Evolutionary conservation across 805 yeast genomes (phyloP), one percentile per base, ranked within the genome.

Genomic region (Nakazawaea ernobii): DNA sequence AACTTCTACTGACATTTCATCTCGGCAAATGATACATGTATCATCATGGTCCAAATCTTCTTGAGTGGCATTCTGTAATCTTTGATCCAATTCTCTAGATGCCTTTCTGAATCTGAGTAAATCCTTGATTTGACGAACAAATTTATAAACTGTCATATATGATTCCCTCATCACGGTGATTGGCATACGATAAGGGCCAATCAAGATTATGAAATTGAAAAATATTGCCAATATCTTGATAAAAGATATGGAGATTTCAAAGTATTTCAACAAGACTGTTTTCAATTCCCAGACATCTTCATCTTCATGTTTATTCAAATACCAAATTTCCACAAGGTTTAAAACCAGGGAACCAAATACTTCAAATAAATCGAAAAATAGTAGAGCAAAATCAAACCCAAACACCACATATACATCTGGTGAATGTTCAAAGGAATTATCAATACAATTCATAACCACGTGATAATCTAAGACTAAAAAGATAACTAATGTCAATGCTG

Each of bases 21-120:
- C 98, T 56, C 96, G 80, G 66, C 99, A 92, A 36, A 92, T 85
- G 52, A 89, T 89, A 66, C 99, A 86, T 26, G 86, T 60, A 60
- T 83, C 84, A 52, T 78, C 82, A 15, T 80, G 73, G 6, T 67
- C 75, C 49, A 86, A 69, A 39, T 86, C 91, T 28, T 68, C 77
- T 10, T 63, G 70, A 0, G 82, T 68, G 2, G 96, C 95, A 50
- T 79, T 75, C 7, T 68, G 67, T 44, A 94, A 69, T 52, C 75
- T 79, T 27, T 72, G 69, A 52, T 86, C 89, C 57, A 94, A 67
- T 55, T 81, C 78, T 42, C 77, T 76, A 9, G 85, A 67, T 14
- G 75, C 74, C 47, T 67, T 68, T 49, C 70, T 58, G 48, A 69
- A 68, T 46, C 64, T 66, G 54, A 65, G 59, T 13, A 79, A 59